Evolutionary conservation across 176 grass and related monocot species (phyloP).

Genomic region (Ampelocalamus luodianensis): DNA sequence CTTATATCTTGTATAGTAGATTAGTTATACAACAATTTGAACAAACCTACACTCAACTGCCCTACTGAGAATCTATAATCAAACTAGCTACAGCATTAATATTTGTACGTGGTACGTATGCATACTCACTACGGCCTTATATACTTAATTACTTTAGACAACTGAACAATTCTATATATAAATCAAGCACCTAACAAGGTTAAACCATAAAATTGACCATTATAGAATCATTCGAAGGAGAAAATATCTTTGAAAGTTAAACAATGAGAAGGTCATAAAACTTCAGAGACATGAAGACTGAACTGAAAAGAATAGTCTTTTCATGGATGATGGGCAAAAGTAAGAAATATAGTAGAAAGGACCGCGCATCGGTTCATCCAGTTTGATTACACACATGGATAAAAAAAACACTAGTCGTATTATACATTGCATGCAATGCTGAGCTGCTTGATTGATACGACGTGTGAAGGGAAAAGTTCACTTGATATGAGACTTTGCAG

Average conservation of each 20-base stretch:
- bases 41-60: not conserved
- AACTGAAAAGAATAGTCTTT: too few relatives aligned
- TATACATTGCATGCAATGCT: slow-evolving; percentile 43
- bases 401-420: not conserved
- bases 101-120: not conserved
- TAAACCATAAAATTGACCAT: not conserved
- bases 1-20: not conserved
- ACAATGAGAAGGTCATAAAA: not conserved
- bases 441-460: slow-evolving; percentile 29
- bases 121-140: not conserved
- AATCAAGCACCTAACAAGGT: not conserved
- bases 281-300: too few relatives aligned
- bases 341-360: not conserved
- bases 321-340: not conserved
- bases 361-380: not conserved
- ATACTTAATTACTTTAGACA: not conserved
- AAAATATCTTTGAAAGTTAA: not conserved
- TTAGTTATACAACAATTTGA: not conserved
- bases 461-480: not conserved
- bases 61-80: not conserved
- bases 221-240: not conserved
- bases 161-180: not conserved
- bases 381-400: not conserved
- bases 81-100: not conserved
- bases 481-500: not conserved